Conservation (phyloP, 1,284 basidiomycete species). For the Apiotrichum domesticum region DNA sequence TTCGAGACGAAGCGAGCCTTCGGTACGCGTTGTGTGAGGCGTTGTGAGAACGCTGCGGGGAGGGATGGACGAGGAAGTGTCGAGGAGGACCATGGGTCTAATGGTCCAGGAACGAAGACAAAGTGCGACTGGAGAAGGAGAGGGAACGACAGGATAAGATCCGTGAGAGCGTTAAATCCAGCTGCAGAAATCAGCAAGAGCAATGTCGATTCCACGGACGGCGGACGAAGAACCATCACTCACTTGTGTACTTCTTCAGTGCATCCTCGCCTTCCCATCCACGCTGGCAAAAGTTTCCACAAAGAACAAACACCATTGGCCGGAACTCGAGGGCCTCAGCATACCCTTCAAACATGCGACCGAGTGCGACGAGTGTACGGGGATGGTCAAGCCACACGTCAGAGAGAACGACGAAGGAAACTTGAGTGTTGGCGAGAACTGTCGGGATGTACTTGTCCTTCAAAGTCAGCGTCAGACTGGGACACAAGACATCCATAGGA, state of each 20-base stretch:
- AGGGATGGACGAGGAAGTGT: slow-evolving; percentile 74
- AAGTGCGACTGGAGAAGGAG: slow-evolving; percentile 78
- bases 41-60: slow-evolving; percentile 63
- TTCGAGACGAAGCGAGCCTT: slow-evolving; percentile 80
- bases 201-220: not conserved
- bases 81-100: slow-evolving; percentile 73
- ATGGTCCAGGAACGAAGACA: slow-evolving; percentile 87
- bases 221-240: slow-evolving; percentile 11
- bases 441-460: slow-evolving; percentile 44
- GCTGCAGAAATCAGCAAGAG: slow-evolving; percentile 50
- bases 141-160: slow-evolving; percentile 75
- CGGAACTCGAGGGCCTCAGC: slow-evolving; percentile 73
- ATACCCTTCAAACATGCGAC: slow-evolving; percentile 84
- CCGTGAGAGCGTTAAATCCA: slow-evolving; percentile 76
- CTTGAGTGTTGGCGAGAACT: slow-evolving; percentile 50
- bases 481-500: not conserved
- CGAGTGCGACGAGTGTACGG: slow-evolving; percentile 69
- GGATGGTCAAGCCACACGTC: slow-evolving; percentile 76
- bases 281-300: slow-evolving; percentile 87
- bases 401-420: slow-evolving; percentile 91
- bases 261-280: slow-evolving; percentile 74
- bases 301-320: slow-evolving; percentile 81
- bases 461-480: not conserved
- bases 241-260: slow-evolving; percentile 77
- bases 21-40: slow-evolving; percentile 64